Conservation (phyloP, 768 basidiomycete genomes). For the Leccinum ochraceum region DNA sequence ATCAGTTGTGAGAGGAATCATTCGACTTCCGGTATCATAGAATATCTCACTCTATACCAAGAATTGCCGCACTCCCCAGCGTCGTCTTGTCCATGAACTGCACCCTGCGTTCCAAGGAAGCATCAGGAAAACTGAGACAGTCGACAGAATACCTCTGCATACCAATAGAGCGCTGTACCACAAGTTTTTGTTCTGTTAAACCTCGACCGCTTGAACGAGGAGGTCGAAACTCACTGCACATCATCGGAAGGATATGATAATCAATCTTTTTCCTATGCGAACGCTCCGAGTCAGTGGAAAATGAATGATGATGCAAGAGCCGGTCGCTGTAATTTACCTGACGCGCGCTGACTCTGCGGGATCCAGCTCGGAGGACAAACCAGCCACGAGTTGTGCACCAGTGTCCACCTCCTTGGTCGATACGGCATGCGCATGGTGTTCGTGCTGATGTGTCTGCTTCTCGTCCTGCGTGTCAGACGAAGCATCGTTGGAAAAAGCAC, state of each 20-base stretch:
- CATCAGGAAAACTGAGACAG: neutral
- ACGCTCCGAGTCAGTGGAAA: slow-evolving; percentile 1
- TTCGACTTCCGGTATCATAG: neutral
- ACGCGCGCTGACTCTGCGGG: slow-evolving; percentile 44
- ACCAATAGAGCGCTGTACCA: slow-evolving; percentile 56
- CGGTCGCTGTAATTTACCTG: neutral
- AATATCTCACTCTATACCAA: slow-evolving; percentile 61
- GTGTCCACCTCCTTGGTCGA: slow-evolving; percentile 58
- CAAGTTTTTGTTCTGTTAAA: neutral
- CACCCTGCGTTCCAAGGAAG: slow-evolving; percentile 43
- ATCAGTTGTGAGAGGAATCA: slow-evolving; percentile 3
- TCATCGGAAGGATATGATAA: slow-evolving; percentile 64
- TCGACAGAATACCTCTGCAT: neutral
- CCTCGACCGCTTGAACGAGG: neutral
- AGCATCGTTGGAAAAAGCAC: slow-evolving; percentile 6
- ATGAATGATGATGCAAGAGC: neutral
- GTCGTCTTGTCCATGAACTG: slow-evolving; percentile 82
- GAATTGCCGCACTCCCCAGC: slow-evolving; percentile 63
- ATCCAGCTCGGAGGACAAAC: slow-evolving; percentile 45
- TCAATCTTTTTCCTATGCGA: slow-evolving; percentile 59
- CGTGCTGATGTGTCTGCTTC: slow-evolving; percentile 11
- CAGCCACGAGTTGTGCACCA: slow-evolving; percentile 57
- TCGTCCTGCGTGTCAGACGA: slow-evolving; percentile 17
- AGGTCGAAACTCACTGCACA: slow-evolving; percentile 57
- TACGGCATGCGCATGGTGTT: slow-evolving; percentile 22